Evolutionary conservation across 305 asterid genomes (phyloP).

Genomic region (Solanum hybrid): DNA sequence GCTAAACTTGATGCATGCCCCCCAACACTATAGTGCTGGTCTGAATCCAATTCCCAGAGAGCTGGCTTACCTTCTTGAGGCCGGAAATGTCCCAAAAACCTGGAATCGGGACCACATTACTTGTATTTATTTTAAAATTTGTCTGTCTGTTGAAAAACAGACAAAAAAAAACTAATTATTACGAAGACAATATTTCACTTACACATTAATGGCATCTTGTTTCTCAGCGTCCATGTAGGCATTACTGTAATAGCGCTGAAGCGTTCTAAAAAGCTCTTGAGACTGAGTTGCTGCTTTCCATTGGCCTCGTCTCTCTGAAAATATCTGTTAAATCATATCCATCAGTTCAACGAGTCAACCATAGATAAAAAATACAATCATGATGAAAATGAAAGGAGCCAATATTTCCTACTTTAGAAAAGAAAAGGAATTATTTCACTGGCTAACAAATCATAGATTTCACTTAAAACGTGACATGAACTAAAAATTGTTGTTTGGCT

Average conservation of each 20-base stretch:
- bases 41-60: slow-evolving; percentile 84
- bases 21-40: slow-evolving; percentile 61
- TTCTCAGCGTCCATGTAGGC: slow-evolving; percentile 93
- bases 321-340: slow-evolving; percentile 46
- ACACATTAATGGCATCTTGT: slow-evolving; percentile 92
- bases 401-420: not conserved
- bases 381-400: not conserved
- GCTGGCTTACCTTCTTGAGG: slow-evolving; percentile 81
- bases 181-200: slow-evolving; percentile 21
- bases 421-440: not conserved
- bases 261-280: slow-evolving; percentile 71
- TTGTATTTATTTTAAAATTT: not conserved
- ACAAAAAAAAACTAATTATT: not conserved
- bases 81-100: slow-evolving; percentile 91
- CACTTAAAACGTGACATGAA: not conserved
- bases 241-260: slow-evolving; percentile 86
- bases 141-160: not conserved
- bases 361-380: not conserved
- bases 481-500: not conserved
- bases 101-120: slow-evolving; percentile 13
- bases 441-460: not conserved
- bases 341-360: not conserved
- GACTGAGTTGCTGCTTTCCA: slow-evolving; percentile 93
- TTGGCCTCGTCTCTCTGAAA: slow-evolving; percentile 89
- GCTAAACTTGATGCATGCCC: slow-evolving; percentile 47